These are phyloP conservation scores for Penicillium sp. DNA, from an alignment of 2,329 filamentous ascomycete genomes.

Conservation along the genomic window DNA sequence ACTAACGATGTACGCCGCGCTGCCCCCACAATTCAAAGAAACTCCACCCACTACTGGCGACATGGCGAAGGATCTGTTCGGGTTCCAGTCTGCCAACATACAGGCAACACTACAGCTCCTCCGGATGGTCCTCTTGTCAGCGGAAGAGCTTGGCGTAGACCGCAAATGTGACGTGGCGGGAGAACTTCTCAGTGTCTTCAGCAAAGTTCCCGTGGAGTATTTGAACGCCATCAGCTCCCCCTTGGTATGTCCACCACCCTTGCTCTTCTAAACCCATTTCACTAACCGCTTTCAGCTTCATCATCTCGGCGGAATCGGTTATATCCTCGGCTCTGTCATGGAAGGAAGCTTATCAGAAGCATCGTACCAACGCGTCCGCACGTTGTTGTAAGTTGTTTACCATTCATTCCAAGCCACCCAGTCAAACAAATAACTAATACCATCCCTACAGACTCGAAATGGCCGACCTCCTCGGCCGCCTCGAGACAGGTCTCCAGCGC, in stretches of 20 bases:
- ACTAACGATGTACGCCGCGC: constrained; percentile 21
- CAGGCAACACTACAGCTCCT: constrained; percentile 49
- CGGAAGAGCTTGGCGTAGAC: constrained; percentile 37
- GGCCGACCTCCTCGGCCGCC: constrained; percentile 45
- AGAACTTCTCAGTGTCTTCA: constrained; percentile 45
- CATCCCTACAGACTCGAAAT: constrained; percentile 32
- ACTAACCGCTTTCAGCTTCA: constrained; percentile 31
- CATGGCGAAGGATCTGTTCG: constrained; percentile 38
- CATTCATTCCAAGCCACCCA: not conserved
- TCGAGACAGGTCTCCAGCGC: constrained; percentile 43
- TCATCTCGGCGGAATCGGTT: constrained; percentile 49
- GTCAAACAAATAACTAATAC: not conserved
- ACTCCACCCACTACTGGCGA: constrained; percentile 29
- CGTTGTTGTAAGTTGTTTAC: constrained; percentile 31
- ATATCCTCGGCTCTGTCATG: constrained; percentile 49
- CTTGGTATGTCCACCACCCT: constrained; percentile 23
- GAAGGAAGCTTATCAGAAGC: constrained; percentile 44
- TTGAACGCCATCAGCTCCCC: constrained; percentile 49
- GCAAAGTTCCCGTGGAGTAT: constrained; percentile 44
- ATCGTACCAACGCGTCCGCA: constrained; percentile 42
- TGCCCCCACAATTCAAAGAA: constrained; percentile 26
- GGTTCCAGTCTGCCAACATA: constrained; percentile 53
- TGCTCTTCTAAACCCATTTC: not conserved
- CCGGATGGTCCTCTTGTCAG: constrained; percentile 46
- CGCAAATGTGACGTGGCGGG: constrained; percentile 47